phyloP scores from a whole-genome alignment of 805 yeast genomes.

The Kuraishia hungarica region DNA sequence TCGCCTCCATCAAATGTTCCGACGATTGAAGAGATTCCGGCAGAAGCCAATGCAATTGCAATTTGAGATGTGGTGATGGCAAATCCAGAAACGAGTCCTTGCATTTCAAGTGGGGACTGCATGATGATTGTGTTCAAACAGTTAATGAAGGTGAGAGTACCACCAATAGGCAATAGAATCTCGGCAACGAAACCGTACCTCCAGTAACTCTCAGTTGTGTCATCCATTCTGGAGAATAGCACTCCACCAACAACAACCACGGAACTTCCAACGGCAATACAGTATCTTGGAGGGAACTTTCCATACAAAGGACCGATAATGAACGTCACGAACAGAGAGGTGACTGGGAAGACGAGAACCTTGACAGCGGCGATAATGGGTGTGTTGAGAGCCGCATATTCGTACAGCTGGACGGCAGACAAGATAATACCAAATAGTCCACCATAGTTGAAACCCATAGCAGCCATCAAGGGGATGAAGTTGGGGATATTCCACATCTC shows the following conservation, averaged over 20 bases:
- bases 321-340: slow-evolving; percentile 1
- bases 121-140: slow-evolving; percentile 19
- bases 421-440: slow-evolving; percentile 13
- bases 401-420: slow-evolving; percentile 6
- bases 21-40: slow-evolving; percentile 17
- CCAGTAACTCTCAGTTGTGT: neutral
- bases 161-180: neutral
- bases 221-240: neutral
- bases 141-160: slow-evolving; percentile 14
- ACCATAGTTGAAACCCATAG: slow-evolving; percentile 11
- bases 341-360: slow-evolving; percentile 14
- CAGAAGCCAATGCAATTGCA: slow-evolving; percentile 21
- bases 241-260: slow-evolving; percentile 1
- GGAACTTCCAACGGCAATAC: slow-evolving; percentile 7
- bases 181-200: neutral
- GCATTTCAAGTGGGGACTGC: slow-evolving; percentile 27
- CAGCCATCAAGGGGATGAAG: slow-evolving; percentile 14
- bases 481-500: slow-evolving; percentile 18
- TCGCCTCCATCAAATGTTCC: slow-evolving; percentile 13
- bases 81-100: slow-evolving; percentile 30
- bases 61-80: slow-evolving; percentile 27
- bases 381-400: slow-evolving; percentile 3
- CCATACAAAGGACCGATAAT: neutral
- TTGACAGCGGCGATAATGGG: slow-evolving; percentile 4
- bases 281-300: slow-evolving; percentile 12